Evolutionary conservation across 345 rosid species (phyloP).

Genomic region (Populus ilicifolia): DNA sequence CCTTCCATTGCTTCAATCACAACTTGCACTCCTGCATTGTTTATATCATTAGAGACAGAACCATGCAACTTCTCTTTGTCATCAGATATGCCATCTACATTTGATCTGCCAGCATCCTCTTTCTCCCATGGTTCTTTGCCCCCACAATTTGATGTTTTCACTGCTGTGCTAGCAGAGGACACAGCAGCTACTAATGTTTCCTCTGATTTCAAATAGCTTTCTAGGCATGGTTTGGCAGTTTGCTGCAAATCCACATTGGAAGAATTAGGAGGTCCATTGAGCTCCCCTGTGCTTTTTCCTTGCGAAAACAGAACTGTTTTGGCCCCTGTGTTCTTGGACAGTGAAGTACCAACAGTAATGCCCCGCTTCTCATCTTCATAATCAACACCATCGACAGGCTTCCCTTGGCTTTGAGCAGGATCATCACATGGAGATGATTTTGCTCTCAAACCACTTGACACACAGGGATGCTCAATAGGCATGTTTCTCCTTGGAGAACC

Average conservation of each 20-base stretch:
- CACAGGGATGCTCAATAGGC: background rate
- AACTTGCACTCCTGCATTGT: constrained; percentile 19
- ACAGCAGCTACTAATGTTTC: constrained; percentile 22
- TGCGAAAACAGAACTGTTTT: constrained; percentile 16
- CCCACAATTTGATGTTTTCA: constrained; percentile 21
- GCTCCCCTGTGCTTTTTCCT: constrained; percentile 28
- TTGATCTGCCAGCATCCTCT: constrained; percentile 20
- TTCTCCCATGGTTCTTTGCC: constrained; percentile 33
- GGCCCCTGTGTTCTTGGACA: constrained; percentile 28
- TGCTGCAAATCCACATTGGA: constrained; percentile 36
- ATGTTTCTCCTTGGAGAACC: constrained; percentile 43
- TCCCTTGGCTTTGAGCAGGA: constrained; percentile 23
- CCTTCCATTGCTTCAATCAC: constrained; percentile 29
- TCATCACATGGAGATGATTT: constrained; percentile 30
- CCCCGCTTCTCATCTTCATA: constrained; percentile 34
- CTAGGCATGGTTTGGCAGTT: constrained; percentile 36
- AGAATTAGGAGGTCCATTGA: constrained; percentile 23
- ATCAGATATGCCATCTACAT: constrained; percentile 28
- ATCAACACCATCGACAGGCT: constrained; percentile 25
- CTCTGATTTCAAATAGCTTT: constrained; percentile 36
- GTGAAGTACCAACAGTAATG: constrained; percentile 14
- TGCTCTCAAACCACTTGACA: constrained; percentile 26
- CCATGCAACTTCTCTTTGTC: constrained; percentile 21
- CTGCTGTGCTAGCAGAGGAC: constrained; percentile 14
- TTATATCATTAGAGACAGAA: constrained; percentile 24